Percentiles rank a stretch among this genome's conserved stretches.
These are phyloP conservation scores for Paraphaeosphaeria sporulosa DNA, from an alignment of 2,329 filamentous ascomycete species.

Conservation along the genomic window DNA sequence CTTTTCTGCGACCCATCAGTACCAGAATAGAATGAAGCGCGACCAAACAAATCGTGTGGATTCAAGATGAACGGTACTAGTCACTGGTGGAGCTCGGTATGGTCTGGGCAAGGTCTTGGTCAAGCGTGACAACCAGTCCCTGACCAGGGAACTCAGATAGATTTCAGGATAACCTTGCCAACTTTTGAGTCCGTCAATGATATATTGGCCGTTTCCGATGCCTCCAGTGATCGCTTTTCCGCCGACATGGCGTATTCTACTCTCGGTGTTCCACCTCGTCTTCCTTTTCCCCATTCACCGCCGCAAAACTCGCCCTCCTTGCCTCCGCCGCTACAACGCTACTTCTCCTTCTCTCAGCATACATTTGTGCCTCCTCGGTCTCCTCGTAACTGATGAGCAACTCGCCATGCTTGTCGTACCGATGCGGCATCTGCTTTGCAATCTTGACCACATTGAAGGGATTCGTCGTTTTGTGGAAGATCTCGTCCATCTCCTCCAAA, in stretches of 20 bases:
- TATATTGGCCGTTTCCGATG: not conserved
- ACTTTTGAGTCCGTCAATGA: not conserved
- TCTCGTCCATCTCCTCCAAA: conserved; percentile 60
- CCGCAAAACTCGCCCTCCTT: not conserved
- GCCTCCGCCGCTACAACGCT: conserved; percentile 20
- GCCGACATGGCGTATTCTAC: not conserved
- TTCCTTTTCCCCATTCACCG: not conserved
- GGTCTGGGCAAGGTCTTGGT: too few species aligned
- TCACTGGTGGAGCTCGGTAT: too few species aligned
- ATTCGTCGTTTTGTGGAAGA: conserved; percentile 65
- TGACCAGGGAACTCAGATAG: not conserved
- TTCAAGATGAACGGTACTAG: too few species aligned
- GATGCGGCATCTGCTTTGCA: conserved; percentile 60
- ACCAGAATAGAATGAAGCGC: too few species aligned
- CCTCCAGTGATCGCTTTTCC: not conserved
- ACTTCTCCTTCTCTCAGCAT: conserved; percentile 38
- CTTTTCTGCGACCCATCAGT: not conserved
- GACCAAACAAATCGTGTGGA: too few species aligned
- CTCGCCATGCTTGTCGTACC: conserved; percentile 67
- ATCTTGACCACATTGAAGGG: conserved; percentile 59
- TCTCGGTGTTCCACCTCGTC: conserved; percentile 10
- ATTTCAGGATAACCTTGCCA: not conserved
- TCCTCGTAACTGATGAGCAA: conserved; percentile 61
- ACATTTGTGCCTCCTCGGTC: conserved; percentile 42
- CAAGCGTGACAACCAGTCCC: not conserved